Evolutionary conservation across 1,139 yeast genomes (phyloP).

Genomic region (Geotrichum reessii): DNA sequence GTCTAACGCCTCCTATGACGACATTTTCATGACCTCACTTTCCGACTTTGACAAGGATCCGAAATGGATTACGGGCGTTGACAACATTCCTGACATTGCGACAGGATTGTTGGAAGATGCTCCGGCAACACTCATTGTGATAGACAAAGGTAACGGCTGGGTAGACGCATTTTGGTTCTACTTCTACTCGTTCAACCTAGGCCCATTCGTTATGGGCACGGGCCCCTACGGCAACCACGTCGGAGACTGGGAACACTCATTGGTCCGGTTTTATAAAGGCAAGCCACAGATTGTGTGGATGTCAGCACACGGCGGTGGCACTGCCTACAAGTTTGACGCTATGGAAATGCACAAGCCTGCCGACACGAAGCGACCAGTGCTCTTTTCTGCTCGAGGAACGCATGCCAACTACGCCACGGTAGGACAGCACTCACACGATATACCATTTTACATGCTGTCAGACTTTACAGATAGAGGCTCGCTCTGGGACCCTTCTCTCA

Average conservation of each 20-base stretch:
- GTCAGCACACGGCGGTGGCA: conserved; percentile 98
- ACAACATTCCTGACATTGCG: conserved; percentile 61
- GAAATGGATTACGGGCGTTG: conserved; percentile 75
- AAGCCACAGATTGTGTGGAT: conserved; percentile 90
- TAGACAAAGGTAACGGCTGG: conserved; percentile 90
- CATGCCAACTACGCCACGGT: conserved; percentile 96
- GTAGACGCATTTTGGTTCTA: conserved; percentile 95
- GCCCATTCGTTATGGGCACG: conserved; percentile 94
- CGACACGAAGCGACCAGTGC: conserved; percentile 53
- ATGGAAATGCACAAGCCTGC: conserved; percentile 49
- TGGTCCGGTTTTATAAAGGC: conserved; percentile 78
- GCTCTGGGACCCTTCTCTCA: conserved; percentile 85
- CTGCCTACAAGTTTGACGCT: conserved; percentile 72
- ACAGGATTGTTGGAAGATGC: conserved; percentile 69
- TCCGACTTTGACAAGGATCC: conserved; percentile 73
- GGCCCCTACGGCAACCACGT: conserved; percentile 97
- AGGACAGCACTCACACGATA: conserved; percentile 93
- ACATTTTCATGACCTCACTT: conserved; percentile 55
- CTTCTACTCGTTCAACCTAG: conserved; percentile 87
- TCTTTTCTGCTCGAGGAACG: conserved; percentile 90
- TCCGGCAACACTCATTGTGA: conserved; percentile 75
- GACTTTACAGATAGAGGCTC: conserved; percentile 96
- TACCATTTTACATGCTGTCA: conserved; percentile 82
- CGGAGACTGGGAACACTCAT: conserved; percentile 97
- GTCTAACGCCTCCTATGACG: conserved; percentile 25